Evolutionary conservation across 805 yeast genomes (phyloP), one percentile per base, ranked within the genome.

Genomic region (Cyberlindnera mississippiensis): DNA sequence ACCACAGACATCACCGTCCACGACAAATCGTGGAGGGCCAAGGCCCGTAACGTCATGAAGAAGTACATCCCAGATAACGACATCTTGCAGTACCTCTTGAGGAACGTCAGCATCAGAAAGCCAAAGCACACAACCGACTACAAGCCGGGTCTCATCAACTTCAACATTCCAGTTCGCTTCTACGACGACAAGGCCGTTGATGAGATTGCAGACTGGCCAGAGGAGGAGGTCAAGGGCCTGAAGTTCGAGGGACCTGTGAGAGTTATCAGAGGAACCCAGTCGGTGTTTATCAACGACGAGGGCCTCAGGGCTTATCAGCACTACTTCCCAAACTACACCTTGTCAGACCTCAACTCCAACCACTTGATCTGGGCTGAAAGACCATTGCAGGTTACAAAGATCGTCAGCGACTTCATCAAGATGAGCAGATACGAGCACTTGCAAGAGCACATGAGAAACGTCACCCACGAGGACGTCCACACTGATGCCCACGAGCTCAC

Each of bases 321-420:
- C 13, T 53, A 50, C 35, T 62, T 58, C 50, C 67, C 67, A 32
- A 50, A 56, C 35, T 37, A 55, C 40, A 38, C 48, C 6, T 32
- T 60, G 16, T 35, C 48, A 3, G 50, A 49, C 12, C 40, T 62
- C 41, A 56, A 59, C 42, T 51, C 63, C 9, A 49, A 56, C 22
- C 66, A 61, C 42, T 67, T 72, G 64, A 48, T 72, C 7, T 65
- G 68, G 16, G 60, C 64, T 17, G 75, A 70, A 41, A 58, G 59
- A 49, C 73, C 73, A 11, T 33, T 35, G 13, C 55, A 56, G 36
- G 58, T 50, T 16, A 53, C 53, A 4, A 44, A 44, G 33, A 36
- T 49, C 30, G 36, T 48, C 37, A 44, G 52, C 35, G 59, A 57
- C 34, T 57, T 55, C 51, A 52, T 57, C 47, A 57, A 55, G 46